Evolutionary conservation across 2,329 filamentous ascomycete genomes (phyloP), one percentile per base, ranked within the genome.

Genomic region (Nemania abortiva): DNA sequence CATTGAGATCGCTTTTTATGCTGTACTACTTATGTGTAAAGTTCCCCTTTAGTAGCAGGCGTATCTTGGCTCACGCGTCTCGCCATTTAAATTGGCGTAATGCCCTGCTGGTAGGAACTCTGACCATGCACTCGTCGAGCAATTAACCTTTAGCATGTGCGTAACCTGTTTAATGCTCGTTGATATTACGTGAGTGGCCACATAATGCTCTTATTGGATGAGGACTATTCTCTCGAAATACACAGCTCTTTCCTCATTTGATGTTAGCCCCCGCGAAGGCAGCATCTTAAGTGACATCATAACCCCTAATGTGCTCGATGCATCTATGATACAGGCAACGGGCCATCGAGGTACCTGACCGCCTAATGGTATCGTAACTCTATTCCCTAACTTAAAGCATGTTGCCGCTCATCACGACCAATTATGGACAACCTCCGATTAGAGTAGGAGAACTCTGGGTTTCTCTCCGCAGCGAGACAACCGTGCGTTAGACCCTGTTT

Each of bases 181-280:
- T 18, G 42, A 3, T 47, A 20, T 47, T 47, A 47, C 42, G 15
- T 15, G 42, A 47, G 15, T 4, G 42, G n/a, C 15, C 42, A n/a
- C 42, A n/a, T 47, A 47, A 47, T n/a, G n/a, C 42, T n/a, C 42
- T 47, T 47, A n/a, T n/a, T 15, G n/a, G 42, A 15, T 47, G 42
- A n/a, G 4, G 6, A 20, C 15, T 5, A 20, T 47, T n/a, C 18
- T 47, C 42, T 47, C 42, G 13, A 47, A 47, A 47, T n/a, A 47
- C 18, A n/a, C 42, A n/a, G n/a, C 15, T 47, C 15, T 15, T 47
- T 15, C 42, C 10, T 47, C 15, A 6, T 47, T n/a, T 15, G 15
- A 15, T 4, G 15, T 15, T 18, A 15, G 18, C 42, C 42, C 42
- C 13, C 13, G 18, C 42, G 18, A 5, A n/a, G 18, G 15, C 42